These are phyloP conservation scores for Citrus mangshanensis DNA, from an alignment of 345 rosid species.

Conservation along the genomic window DNA sequence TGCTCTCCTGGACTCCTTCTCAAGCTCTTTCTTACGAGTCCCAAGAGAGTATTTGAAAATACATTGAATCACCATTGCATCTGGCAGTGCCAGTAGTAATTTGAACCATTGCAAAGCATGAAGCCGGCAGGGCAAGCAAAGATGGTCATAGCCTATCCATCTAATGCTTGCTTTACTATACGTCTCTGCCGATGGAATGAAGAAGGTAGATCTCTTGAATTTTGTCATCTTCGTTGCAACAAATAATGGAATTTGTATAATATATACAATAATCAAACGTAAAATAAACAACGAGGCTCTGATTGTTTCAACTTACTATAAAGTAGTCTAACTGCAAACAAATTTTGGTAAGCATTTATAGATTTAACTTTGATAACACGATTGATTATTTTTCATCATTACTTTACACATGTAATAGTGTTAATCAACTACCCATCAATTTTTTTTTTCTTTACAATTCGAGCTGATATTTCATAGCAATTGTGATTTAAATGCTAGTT, in stretches of 20 bases:
- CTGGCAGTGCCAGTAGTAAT: constrained; percentile 20
- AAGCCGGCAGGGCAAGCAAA: constrained; percentile 35
- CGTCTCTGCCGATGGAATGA: not conserved
- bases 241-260: constrained; percentile 32
- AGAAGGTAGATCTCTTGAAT: constrained; percentile 7
- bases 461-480: too few species aligned
- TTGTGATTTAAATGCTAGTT: too few species aligned
- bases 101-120: constrained; percentile 35
- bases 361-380: too few species aligned
- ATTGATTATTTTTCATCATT: too few species aligned
- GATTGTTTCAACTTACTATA: too few species aligned
- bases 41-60: constrained; percentile 2
- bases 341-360: accelerated
- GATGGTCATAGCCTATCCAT: constrained; percentile 42
- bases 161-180: constrained; percentile 38
- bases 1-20: too few species aligned
- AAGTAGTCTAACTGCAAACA: too few species aligned
- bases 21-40: constrained; percentile 10
- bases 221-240: constrained; percentile 42
- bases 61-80: constrained; percentile 9
- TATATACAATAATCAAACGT: too few species aligned
- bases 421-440: too few species aligned
- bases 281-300: too few species aligned
- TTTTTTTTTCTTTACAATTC: too few species aligned
- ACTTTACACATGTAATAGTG: too few species aligned